A percentile compares a stretch with the other conserved stretches of the same genome.
phyloP scores from a whole-genome alignment of 2,329 filamentous ascomycete genomes.

The Fusarium piperis region DNA sequence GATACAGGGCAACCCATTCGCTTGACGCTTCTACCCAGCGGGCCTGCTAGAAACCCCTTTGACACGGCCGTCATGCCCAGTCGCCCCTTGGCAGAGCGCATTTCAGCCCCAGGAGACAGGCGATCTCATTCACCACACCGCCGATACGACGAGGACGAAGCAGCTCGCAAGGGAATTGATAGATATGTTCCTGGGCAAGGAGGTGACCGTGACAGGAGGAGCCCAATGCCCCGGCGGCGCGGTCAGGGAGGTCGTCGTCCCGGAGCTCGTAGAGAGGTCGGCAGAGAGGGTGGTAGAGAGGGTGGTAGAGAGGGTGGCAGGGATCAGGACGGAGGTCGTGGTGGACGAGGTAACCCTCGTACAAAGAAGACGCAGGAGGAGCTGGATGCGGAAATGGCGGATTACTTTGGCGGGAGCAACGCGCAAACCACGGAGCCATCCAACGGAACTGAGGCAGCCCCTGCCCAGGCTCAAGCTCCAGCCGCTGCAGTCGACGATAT shows the following conservation, averaged over 20 bases:
- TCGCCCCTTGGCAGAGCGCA: constrained; percentile 68
- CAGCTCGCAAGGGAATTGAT: constrained; percentile 75
- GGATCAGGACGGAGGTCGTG: constrained; percentile 49
- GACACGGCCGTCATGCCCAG: constrained; percentile 65
- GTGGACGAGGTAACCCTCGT: constrained; percentile 60
- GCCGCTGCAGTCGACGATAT: constrained; percentile 63
- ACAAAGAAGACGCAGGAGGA: constrained; percentile 90
- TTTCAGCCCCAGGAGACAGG: constrained; percentile 64
- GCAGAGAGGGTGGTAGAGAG: constrained; percentile 49
- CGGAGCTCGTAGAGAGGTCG: constrained; percentile 52
- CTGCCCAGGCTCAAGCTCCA: constrained; percentile 39
- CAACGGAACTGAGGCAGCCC: constrained; percentile 41
- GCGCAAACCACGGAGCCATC: constrained; percentile 49
- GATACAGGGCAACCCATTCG: constrained; percentile 78
- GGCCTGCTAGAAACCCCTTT: constrained; percentile 64
- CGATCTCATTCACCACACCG: constrained; percentile 68
- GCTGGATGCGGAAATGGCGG: constrained; percentile 95
- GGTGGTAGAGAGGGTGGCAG: constrained; percentile 43
- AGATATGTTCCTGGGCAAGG: constrained; percentile 77
- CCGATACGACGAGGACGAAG: constrained; percentile 63
- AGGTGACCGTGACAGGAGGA: constrained; percentile 61
- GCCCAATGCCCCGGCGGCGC: constrained; percentile 65
- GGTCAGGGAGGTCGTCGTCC: constrained; percentile 59
- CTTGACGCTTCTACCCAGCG: constrained; percentile 70
- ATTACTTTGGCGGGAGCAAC: constrained; percentile 75